These are phyloP conservation scores for Amauroascus verrucosus DNA, from an alignment of 2,329 filamentous ascomycete genomes.

Conservation along the genomic window DNA sequence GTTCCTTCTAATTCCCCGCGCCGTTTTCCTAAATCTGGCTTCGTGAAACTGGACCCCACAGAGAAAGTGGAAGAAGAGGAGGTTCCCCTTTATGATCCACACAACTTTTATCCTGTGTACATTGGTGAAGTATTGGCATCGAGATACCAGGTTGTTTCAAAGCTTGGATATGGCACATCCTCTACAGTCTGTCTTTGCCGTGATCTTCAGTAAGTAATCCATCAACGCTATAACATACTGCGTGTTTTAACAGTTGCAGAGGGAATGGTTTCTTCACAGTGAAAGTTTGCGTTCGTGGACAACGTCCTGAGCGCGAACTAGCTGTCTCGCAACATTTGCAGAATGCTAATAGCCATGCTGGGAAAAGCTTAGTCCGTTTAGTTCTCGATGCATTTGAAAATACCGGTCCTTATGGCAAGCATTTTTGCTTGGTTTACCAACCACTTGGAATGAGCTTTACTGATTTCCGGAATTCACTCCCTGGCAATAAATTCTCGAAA, in stretches of 20 bases:
- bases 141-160: conserved; percentile 15
- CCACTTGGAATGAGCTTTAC: conserved; percentile 12
- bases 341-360: not conserved
- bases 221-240: not conserved
- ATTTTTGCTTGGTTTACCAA: conserved; percentile 12
- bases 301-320: not conserved
- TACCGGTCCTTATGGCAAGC: conserved; percentile 4
- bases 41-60: not conserved
- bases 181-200: conserved; percentile 18
- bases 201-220: conserved; percentile 11
- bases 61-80: conserved; percentile 4
- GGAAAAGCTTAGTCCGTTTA: conserved; percentile 3
- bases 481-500: not conserved
- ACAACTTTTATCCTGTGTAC: conserved; percentile 3
- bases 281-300: not conserved
- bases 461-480: conserved; percentile 9
- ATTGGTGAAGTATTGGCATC: not conserved
- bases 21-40: not conserved
- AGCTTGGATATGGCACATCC: conserved; percentile 18
- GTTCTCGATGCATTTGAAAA: conserved; percentile 13
- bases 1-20: not conserved
- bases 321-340: conserved; percentile 2
- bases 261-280: not conserved
- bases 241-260: not conserved
- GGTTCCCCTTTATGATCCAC: not conserved